Evolutionary conservation across 2,329 filamentous ascomycete species (phyloP), one percentile per base, ranked within the genome.

Genomic region (Alternaria triticina): DNA sequence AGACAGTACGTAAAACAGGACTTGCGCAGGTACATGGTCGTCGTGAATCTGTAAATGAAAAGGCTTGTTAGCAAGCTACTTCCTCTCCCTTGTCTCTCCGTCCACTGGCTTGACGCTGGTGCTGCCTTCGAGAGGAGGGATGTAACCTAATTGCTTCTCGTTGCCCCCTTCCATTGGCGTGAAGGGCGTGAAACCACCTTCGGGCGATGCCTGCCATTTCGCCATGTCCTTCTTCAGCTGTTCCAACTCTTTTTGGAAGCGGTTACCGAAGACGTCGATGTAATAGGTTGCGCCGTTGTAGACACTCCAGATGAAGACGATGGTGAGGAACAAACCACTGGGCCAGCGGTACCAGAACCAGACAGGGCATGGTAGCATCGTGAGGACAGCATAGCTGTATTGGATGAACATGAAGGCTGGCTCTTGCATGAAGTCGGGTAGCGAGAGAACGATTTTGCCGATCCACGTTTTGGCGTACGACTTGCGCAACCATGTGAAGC

Each of bases 211-310:
- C 79, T 97, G 94, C 93, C 93, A 96, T 78, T 93, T 95, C 49
- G 90, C 87, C 9, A 99, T 94, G 75, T 99, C 96, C 59, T 88
- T 88, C 81, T 91, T 94, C 82, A 99, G 87, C 56, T 90, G 87
- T 77, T 99, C 94, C 12, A 99, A 85, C 80, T 99, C 96, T 77
- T 95, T 97, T 83, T 99, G 93, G 85, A 99, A 98, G 3, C 94
- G 89, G 74, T 92, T 97, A 57, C 96, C 96, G 78, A 98, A 99
- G 2, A 98, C 93, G 73, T 99, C 96, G 75, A 99, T 98, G 81
- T 99, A 99, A 80, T 92, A 99, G 0, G 94, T 98, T 17, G 96
- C 93, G 30, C 96, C 96, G 72, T 99, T 99, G 83, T 97, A 96
- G 59, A 97, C 91, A 71, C 93, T 96, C 94, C 94, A 97, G 46